phyloP scores from a whole-genome alignment of 768 basidiomycete genomes.

The Xerocomellus intermedius region DNA sequence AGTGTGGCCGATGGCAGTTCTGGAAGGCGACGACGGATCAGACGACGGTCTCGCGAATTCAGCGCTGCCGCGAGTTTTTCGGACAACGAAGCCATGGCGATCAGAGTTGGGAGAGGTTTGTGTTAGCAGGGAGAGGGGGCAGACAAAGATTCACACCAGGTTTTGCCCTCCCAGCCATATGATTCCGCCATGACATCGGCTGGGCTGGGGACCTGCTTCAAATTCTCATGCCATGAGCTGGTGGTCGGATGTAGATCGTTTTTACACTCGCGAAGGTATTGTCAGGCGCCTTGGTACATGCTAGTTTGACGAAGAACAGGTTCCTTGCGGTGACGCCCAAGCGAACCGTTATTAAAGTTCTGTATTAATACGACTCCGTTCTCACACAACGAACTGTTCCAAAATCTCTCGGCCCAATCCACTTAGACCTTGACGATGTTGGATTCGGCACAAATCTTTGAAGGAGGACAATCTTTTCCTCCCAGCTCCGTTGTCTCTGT shows the following conservation, averaged over 20 bases:
- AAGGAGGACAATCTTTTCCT: too few species aligned
- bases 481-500: too few species aligned
- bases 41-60: constrained; percentile 59
- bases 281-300: background rate
- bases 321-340: too few species aligned
- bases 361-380: background rate
- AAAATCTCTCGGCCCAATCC: too few species aligned
- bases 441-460: too few species aligned
- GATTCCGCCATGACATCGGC: background rate
- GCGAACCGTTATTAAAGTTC: background rate
- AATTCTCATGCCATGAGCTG: constrained; percentile 1
- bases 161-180: background rate
- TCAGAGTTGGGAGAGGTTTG: background rate
- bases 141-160: background rate
- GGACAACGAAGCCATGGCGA: constrained; percentile 31
- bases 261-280: background rate
- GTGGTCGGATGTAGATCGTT: too few species aligned
- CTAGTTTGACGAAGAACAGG: background rate
- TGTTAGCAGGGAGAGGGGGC: background rate
- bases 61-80: constrained; percentile 52
- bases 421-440: too few species aligned
- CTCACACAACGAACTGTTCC: background rate
- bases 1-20: constrained; percentile 43
- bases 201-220: background rate
- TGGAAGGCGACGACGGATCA: constrained; percentile 70